Evolutionary conservation across 768 basidiomycete species (phyloP), one percentile per base, ranked within the genome.

Genomic region (Pleurotus citrinopileatus): DNA sequence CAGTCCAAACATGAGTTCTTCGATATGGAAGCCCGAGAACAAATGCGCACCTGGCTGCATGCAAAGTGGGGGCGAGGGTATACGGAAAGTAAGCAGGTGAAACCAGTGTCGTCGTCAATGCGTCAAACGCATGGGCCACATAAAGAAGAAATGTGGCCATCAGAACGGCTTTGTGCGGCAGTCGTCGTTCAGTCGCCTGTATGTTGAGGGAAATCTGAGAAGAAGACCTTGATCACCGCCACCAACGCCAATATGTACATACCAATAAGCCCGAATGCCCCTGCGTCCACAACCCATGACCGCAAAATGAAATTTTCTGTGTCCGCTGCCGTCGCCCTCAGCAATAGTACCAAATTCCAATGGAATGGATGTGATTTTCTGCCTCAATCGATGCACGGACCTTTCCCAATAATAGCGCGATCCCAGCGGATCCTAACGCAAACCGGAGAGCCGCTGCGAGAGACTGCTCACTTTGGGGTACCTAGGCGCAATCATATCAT

Each of bases 1-100:
- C 25, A 22, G 19, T 3, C 10, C 28, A 15, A 13, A 3, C 15
- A 22, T 37, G 27, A 40, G 19, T 8, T 23, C 37, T 25, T 19
- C 20, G 4, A 23, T 12, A n/a, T 7, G 3, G 23, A 19, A 28
- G 15, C 15, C 19, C 9, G 3, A 17, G 10, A 15, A 13, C 9
- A 9, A 38, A 13, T 17, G 32, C 52, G 19, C 15, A 57, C 56
- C 57, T 43, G 5, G 57, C 57, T 2, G 57, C 57, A 43, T 58
- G 57, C 19, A 58, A 29, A 26, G 57, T 32, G 12, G 57, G 42
- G 3, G 36, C 48, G 12, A 44, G 19, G 3, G 17, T 9, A 38
- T 52, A 58, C 1, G 57, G 57, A 40, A 58, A 58, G 7, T 52
- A 38, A 4, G 37, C 28, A 4, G 25, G 46, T 10, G 37, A 43